These are phyloP conservation scores for Teratosphaeriaceae sp. DNA, from an alignment of 2,329 filamentous ascomycete species.

Conservation along the genomic window DNA sequence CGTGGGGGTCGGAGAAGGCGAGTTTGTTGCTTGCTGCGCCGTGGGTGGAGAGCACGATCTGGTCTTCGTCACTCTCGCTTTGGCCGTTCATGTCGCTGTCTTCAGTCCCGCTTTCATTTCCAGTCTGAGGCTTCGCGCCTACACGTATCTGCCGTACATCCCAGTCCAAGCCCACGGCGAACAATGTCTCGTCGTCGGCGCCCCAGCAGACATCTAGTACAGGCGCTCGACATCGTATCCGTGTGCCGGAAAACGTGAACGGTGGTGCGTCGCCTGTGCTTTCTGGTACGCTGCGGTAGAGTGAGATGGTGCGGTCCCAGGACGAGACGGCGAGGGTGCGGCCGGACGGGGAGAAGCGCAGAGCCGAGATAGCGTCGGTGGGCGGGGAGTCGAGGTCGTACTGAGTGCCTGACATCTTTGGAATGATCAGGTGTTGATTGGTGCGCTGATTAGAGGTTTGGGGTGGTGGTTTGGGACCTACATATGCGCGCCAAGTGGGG, in stretches of 20 bases:
- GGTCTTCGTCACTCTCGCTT: slow-evolving; percentile 47
- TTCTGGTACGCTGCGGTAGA: slow-evolving; percentile 49
- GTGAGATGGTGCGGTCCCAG: slow-evolving; percentile 88
- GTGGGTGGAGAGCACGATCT: slow-evolving; percentile 73
- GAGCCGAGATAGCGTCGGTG: slow-evolving; percentile 75
- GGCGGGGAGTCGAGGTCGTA: slow-evolving; percentile 71
- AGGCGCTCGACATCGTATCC: slow-evolving; percentile 60
- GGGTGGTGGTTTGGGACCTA: too few relatives aligned
- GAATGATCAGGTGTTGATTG: too few relatives aligned
- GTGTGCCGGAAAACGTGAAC: slow-evolving; percentile 29
- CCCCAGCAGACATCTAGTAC: slow-evolving; percentile 92
- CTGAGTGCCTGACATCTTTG: slow-evolving; percentile 6
- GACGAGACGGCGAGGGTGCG: slow-evolving; percentile 80
- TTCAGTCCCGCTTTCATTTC: too few relatives aligned
- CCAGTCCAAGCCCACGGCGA: slow-evolving; percentile 80
- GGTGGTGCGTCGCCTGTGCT: slow-evolving; percentile 48
- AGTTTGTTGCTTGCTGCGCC: slow-evolving; percentile 68
- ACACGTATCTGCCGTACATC: too few relatives aligned
- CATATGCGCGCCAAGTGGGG: too few relatives aligned
- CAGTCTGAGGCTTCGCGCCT: slow-evolving; percentile 42
- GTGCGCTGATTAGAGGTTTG: too few relatives aligned
- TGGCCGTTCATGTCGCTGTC: slow-evolving; percentile 42
- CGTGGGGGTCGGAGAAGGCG: slow-evolving; percentile 69
- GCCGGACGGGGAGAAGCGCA: slow-evolving; percentile 79
- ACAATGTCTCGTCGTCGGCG: slow-evolving; percentile 70